Evolutionary conservation across 2,329 filamentous ascomycete species (phyloP), one percentile per base, ranked within the genome.

Genomic region (Monilinia vaccinii-corymbosi): DNA sequence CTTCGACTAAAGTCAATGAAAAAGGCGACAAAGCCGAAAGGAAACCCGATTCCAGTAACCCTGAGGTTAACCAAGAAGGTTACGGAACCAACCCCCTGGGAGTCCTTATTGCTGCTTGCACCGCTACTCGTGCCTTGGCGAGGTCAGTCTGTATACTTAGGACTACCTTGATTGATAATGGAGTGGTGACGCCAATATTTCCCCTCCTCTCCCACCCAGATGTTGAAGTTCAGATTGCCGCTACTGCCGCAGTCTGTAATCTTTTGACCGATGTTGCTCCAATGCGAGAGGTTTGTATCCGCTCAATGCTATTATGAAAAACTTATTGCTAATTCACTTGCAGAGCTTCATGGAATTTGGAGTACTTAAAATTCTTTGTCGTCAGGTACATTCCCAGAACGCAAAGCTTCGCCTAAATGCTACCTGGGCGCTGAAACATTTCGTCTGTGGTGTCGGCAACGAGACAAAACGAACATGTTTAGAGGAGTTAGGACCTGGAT

Each of bases 381-480:
- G 89, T 66, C 89, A 96, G 71, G 91, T 92, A 1, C 89, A 89
- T 71, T 94, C 89, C 0, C 80, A 82, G 50, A 89, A 93, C 69
- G 82, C 88, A n/a, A 83, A 86, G 50, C 78, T 97, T 57, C 84
- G 91, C 28, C 79, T 95, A 31, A 91, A 94, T 68, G 91, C 92
- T 25, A 75, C 99, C 1, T 99, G 94, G 93, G 91, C 91, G 7
- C 76, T 99, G 61, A 97, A 97, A 71, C 91, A 97, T 73, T 81
- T 97, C 53, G 87, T 96, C 3, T 81, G 88, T 64, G 85, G 84
- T 25, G 83, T 88, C 7, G 81, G 81, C 21, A 84, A 87, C 48
- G 81, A 87, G 14, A 77, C 89, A 65, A 96, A 94, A 74, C 87
- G 87, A 68, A 81, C 82, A 51, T 90, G 90, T 62, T 76, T 97